Evolutionary conservation across 2,329 filamentous ascomycete species (phyloP).

Genomic region (Ophiosphaerella herpotricha): DNA sequence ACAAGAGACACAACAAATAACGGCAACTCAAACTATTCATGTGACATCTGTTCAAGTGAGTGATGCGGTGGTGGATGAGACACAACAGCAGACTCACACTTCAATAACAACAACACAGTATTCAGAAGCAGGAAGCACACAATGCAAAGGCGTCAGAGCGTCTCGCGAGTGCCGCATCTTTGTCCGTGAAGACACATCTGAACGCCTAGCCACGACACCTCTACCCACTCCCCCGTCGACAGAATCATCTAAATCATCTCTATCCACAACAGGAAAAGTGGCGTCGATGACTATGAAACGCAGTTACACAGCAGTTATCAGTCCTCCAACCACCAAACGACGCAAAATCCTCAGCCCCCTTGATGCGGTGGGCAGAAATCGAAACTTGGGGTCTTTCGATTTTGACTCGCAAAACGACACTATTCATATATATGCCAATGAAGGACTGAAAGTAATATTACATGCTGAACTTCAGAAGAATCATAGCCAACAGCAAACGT

Average conservation of each 20-base stretch:
- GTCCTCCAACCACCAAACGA: conserved; percentile 26
- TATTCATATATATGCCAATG: conserved; percentile 22
- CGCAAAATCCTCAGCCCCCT: conserved; percentile 17
- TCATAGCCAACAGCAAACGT: too few species aligned
- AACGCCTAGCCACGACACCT: conserved; percentile 4
- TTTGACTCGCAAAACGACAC: conserved; percentile 23
- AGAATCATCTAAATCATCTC: not conserved
- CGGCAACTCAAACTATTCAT: not conserved
- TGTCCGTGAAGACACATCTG: conserved; percentile 26
- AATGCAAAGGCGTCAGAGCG: conserved; percentile 23
- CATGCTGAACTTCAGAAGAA: conserved; percentile 4
- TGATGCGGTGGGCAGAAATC: conserved; percentile 11
- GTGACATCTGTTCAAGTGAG: not conserved
- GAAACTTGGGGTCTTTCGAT: conserved; percentile 16
- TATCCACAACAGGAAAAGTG: not conserved
- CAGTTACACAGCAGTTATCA: conserved; percentile 12
- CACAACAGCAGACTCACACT: conserved; percentile 17
- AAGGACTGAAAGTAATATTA: conserved; percentile 20
- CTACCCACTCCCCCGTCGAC: not conserved
- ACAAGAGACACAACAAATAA: conserved; percentile 3
- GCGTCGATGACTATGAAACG: conserved; percentile 7
- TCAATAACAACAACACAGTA: conserved; percentile 15
- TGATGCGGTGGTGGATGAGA: conserved; percentile 23
- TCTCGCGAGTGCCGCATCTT: conserved; percentile 22
- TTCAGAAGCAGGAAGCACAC: conserved; percentile 22